Evolutionary conservation across 2,329 filamentous ascomycete genomes (phyloP).

Genomic region (Didymella arachidicola): DNA sequence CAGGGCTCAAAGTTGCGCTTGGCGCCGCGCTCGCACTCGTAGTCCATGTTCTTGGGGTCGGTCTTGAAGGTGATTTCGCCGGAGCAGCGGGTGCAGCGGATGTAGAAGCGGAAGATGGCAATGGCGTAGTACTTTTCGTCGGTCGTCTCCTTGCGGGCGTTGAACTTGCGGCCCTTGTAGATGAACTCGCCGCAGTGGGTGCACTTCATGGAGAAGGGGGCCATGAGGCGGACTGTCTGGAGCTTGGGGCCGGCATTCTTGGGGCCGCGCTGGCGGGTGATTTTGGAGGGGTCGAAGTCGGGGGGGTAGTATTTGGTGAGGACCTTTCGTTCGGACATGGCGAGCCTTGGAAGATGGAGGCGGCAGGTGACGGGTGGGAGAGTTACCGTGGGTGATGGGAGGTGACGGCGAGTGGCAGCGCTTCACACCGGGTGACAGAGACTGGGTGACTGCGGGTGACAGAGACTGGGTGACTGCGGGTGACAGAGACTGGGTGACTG

Average conservation of each 20-base stretch:
- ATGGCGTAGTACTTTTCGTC: slow-evolving; percentile 90
- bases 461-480: neutral
- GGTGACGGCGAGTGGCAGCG: too few species aligned
- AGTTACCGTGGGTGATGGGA: neutral
- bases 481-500: slow-evolving; percentile 2
- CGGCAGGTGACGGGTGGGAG: neutral
- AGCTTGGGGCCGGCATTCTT: slow-evolving; percentile 80
- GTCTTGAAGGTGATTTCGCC: slow-evolving; percentile 92
- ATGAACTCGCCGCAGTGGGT: slow-evolving; percentile 78
- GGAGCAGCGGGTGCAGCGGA: slow-evolving; percentile 81
- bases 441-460: neutral
- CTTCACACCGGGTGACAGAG: too few species aligned
- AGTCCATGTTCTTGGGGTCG: slow-evolving; percentile 95
- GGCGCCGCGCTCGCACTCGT: slow-evolving; percentile 79
- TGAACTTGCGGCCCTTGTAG: slow-evolving; percentile 94
- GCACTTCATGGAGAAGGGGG: slow-evolving; percentile 83
- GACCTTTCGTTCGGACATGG: slow-evolving; percentile 88
- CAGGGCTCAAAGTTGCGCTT: slow-evolving; percentile 95
- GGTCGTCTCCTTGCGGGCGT: slow-evolving; percentile 90
- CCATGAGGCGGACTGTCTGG: slow-evolving; percentile 90
- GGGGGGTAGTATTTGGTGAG: slow-evolving; percentile 71
- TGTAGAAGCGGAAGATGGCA: slow-evolving; percentile 88
- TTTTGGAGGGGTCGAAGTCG: slow-evolving; percentile 87
- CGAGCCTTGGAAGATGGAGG: slow-evolving; percentile 35
- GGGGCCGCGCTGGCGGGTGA: slow-evolving; percentile 72